phyloP scores from a whole-genome alignment of 129 eudicot species.

The Artemisia tridentata region DNA sequence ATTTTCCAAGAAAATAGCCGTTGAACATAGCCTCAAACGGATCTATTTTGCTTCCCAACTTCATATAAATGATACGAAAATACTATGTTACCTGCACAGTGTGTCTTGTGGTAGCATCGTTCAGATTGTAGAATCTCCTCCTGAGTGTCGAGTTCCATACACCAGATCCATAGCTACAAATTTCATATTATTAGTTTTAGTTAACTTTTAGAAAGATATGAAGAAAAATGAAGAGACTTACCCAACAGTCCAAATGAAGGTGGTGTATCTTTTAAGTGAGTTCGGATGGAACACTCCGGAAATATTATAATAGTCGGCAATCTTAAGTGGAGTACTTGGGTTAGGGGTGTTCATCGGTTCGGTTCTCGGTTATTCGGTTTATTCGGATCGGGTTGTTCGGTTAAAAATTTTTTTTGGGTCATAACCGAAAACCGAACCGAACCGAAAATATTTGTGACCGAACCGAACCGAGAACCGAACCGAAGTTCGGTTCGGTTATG shows the following conservation, averaged over 20 bases:
- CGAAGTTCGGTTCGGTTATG: no score
- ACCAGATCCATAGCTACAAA: slow-evolving; percentile 65
- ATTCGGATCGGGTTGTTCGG: no score
- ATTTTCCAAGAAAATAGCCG: no score
- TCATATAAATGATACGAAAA: not conserved
- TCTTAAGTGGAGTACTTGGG: slow-evolving; percentile 75
- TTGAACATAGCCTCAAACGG: no score
- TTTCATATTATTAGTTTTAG: slow-evolving; percentile 1
- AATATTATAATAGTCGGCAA: slow-evolving; percentile 72
- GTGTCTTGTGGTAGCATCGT: slow-evolving; percentile 65
- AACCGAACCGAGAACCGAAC: no score
- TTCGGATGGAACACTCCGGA: slow-evolving; percentile 59
- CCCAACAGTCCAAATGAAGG: slow-evolving; percentile 74
- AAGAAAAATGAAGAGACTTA: slow-evolving; percentile 26
- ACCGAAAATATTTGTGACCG: no score
- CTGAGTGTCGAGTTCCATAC: slow-evolving; percentile 53
- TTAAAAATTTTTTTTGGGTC: no score
- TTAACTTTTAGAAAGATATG: not conserved
- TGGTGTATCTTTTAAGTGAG: slow-evolving; percentile 39
- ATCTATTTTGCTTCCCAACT: no score
- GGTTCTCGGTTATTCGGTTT: no score
- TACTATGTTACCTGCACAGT: slow-evolving; percentile 68
- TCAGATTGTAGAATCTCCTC: slow-evolving; percentile 58
- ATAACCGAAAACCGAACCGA: no score
- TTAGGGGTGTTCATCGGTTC: no score